A percentile compares a stretch with the other conserved stretches of the same genome.
phyloP scores from a whole-genome alignment of 805 yeast species.

The Candida chilensis region DNA sequence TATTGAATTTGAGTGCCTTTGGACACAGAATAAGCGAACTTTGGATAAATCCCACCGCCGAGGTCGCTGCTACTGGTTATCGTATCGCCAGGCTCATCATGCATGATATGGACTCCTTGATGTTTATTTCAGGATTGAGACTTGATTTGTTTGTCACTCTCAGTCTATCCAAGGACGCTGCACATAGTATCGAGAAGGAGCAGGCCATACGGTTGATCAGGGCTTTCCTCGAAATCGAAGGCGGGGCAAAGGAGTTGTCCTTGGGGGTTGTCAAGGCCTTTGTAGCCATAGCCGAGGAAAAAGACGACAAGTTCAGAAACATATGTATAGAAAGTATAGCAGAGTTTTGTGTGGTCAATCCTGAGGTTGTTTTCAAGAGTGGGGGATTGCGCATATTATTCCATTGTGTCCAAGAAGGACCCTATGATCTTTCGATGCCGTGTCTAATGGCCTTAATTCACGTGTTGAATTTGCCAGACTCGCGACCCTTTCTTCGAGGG shows the following conservation, averaged over 20 bases:
- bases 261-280: conserved; percentile 62
- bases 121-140: conserved; percentile 41
- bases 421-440: conserved; percentile 29
- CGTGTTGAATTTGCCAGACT: conserved; percentile 47
- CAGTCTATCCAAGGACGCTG: conserved; percentile 51
- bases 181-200: conserved; percentile 53
- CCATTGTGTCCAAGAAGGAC: conserved; percentile 46
- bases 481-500: conserved; percentile 44
- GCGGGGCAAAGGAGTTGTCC: conserved; percentile 44
- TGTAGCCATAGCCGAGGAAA: conserved; percentile 49
- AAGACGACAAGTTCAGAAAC: conserved; percentile 39
- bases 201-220: conserved; percentile 72
- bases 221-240: conserved; percentile 42
- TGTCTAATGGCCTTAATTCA: conserved; percentile 40
- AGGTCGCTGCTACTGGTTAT: conserved; percentile 69
- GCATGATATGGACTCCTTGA: conserved; percentile 42
- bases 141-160: conserved; percentile 56
- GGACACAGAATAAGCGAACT: conserved; percentile 51
- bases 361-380: conserved; percentile 29
- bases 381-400: conserved; percentile 35
- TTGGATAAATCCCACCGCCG: conserved; percentile 45
- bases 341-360: conserved; percentile 36
- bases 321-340: conserved; percentile 45
- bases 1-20: conserved; percentile 50
- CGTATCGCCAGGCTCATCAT: conserved; percentile 62